Conservation (phyloP, 345 rosid genomes). For the Pugionium cornutum region DNA sequence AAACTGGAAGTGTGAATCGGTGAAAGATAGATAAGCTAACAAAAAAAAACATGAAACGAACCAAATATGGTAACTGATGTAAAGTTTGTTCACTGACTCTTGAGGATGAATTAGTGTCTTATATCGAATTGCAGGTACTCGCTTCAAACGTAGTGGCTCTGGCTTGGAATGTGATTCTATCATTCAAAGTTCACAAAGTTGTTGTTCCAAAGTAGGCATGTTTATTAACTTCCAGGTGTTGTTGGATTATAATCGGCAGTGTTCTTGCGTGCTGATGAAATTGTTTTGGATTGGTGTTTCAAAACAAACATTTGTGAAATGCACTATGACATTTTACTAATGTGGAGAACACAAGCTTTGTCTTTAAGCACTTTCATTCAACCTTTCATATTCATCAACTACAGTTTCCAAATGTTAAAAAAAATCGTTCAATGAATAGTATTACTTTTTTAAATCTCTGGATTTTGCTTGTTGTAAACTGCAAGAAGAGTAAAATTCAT, state of each 20-base stretch:
- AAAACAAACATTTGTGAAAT: too few relatives aligned
- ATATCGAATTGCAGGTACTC: conserved; percentile 59
- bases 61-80: too few relatives aligned
- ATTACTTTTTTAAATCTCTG: not conserved
- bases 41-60: too few relatives aligned
- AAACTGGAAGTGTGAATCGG: not conserved
- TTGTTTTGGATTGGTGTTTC: too few relatives aligned
- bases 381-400: too few relatives aligned
- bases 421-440: not conserved
- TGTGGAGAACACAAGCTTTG: too few relatives aligned
- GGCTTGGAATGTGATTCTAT: conserved; percentile 90
- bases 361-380: too few relatives aligned
- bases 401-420: too few relatives aligned
- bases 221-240: not conserved
- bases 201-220: conserved; percentile 56
- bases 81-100: not conserved
- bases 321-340: too few relatives aligned
- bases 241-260: conserved; percentile 16
- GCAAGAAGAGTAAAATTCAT: not conserved
- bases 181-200: conserved; percentile 91
- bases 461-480: conserved; percentile 7
- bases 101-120: not conserved
- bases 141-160: conserved; percentile 77
- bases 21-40: too few relatives aligned
- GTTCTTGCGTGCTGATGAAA: conserved; percentile 15